Percentiles rank a stretch among this genome's conserved stretches.
Evolutionary conservation across 2,329 filamentous ascomycete genomes (phyloP).

Genomic region (Davidsoniella neocaledoniae): DNA sequence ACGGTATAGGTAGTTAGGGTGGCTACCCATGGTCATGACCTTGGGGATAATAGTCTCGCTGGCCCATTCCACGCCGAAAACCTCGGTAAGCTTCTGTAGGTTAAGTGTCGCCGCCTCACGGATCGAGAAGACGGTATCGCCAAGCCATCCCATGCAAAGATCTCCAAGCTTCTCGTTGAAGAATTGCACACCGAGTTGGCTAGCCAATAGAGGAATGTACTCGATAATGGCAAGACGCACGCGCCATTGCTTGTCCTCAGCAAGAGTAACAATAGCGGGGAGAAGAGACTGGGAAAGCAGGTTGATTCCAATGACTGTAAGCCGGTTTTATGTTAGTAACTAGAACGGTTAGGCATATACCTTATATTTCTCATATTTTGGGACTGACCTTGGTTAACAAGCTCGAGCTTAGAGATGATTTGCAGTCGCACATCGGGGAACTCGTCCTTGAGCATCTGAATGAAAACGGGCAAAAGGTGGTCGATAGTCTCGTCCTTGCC

Average conservation of each 20-base stretch:
- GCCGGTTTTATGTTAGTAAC: conserved; percentile 13
- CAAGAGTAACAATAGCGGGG: conserved; percentile 90
- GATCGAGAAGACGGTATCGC: conserved; percentile 97
- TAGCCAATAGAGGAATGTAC: conserved; percentile 92
- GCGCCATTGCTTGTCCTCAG: conserved; percentile 98
- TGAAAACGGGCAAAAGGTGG: conserved; percentile 88
- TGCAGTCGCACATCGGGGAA: conserved; percentile 96
- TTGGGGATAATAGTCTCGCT: conserved; percentile 95
- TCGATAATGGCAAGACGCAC: conserved; percentile 96
- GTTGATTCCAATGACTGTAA: conserved; percentile 85
- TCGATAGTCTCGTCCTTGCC: conserved; percentile 85
- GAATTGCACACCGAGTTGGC: conserved; percentile 90
- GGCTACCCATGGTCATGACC: conserved; percentile 94
- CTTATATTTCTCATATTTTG: no score
- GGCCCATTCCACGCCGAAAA: conserved; percentile 96
- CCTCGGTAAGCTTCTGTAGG: conserved; percentile 93
- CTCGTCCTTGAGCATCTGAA: conserved; percentile 98
- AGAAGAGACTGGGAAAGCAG: conserved; percentile 90
- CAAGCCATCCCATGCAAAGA: conserved; percentile 96
- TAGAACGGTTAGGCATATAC: no score
- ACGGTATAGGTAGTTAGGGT: conserved; percentile 96
- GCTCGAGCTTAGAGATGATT: conserved; percentile 98
- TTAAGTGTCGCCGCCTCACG: conserved; percentile 95
- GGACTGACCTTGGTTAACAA: conserved; percentile 73
- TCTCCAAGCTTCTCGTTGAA: conserved; percentile 94